A percentile compares a stretch with the other conserved stretches of the same genome.
Conservation (phyloP, 495 filamentous ascomycete species). For the Hypoxylon cercidicola region DNA sequence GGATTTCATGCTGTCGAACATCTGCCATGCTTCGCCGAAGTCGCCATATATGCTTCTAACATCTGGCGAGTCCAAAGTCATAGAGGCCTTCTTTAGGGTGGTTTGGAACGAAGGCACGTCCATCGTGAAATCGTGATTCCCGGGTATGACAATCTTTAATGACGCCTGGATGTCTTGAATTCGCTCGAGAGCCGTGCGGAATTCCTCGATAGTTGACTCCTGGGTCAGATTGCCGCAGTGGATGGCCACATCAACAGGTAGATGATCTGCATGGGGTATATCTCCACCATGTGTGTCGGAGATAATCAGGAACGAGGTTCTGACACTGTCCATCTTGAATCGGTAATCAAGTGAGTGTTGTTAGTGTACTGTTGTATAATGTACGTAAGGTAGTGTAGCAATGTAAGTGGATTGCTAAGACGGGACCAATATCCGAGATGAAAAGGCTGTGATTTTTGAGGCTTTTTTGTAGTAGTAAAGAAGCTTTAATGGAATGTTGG, state of each 20-base stretch:
- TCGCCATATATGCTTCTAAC: constrained; percentile 37
- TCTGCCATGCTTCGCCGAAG: constrained; percentile 33
- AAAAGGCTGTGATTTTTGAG: too few relatives aligned
- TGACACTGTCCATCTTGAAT: not conserved
- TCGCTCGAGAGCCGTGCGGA: constrained; percentile 61
- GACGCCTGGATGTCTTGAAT: constrained; percentile 67
- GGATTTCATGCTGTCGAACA: constrained; percentile 50
- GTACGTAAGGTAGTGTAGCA: too few relatives aligned
- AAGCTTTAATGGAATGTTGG: too few relatives aligned
- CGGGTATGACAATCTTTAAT: constrained; percentile 81
- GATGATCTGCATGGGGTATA: constrained; percentile 2
- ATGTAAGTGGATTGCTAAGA: too few relatives aligned
- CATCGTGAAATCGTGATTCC: constrained; percentile 81
- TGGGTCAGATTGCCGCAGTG: constrained; percentile 81
- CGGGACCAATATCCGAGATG: too few relatives aligned
- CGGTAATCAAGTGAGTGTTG: too few relatives aligned
- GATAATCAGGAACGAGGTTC: constrained; percentile 65
- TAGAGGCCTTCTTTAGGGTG: constrained; percentile 19
- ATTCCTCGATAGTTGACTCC: constrained; percentile 66
- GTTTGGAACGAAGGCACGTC: constrained; percentile 58
- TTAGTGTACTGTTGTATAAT: too few relatives aligned
- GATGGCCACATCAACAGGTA: constrained; percentile 69
- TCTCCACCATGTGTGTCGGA: constrained; percentile 68
- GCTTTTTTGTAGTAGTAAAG: too few relatives aligned
- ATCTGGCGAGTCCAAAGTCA: constrained; percentile 18